These are phyloP conservation scores for Strigomonas culicis DNA, from an alignment of 208 protist genomes.

Conservation along the genomic window DNA sequence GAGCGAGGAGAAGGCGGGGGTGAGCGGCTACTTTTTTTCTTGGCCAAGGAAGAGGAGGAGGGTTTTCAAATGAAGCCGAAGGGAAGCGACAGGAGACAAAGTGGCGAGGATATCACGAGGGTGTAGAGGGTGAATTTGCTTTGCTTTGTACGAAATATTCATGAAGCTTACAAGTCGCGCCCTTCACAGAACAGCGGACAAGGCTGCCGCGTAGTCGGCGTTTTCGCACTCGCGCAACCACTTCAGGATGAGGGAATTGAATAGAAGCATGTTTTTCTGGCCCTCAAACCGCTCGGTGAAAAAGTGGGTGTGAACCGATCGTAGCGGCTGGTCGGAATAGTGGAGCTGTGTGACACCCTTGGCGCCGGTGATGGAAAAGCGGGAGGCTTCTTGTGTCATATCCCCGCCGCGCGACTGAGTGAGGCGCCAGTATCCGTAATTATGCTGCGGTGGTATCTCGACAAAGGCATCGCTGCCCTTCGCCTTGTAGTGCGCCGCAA, in stretches of 20 bases:
- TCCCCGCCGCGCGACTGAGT: conserved; percentile 32
- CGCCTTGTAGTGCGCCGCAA: conserved; percentile 32
- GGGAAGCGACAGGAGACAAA: no score
- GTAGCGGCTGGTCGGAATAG: conserved; percentile 24
- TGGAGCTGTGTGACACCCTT: not conserved
- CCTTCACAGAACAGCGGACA: conserved; percentile 13
- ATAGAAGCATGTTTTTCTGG: conserved; percentile 39
- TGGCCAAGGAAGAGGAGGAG: no score
- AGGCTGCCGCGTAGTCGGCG: conserved; percentile 12
- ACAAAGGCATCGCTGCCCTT: conserved; percentile 20
- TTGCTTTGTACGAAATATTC: no score
- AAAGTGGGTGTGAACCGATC: conserved; percentile 81
- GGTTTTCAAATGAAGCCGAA: no score
- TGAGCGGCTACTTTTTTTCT: no score
- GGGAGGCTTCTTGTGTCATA: conserved; percentile 25
- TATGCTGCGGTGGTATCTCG: conserved; percentile 61
- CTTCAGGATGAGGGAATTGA: conserved; percentile 49
- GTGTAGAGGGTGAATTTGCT: no score
- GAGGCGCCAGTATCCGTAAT: conserved; percentile 87
- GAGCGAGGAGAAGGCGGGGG: no score
- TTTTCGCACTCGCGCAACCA: conserved; percentile 47
- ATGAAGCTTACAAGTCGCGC: no score
- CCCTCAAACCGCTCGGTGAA: conserved; percentile 12
- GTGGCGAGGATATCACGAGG: no score
- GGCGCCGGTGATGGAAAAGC: conserved; percentile 40